Evolutionary conservation across 805 yeast species (phyloP).

Genomic region (Pichia nakasei): DNA sequence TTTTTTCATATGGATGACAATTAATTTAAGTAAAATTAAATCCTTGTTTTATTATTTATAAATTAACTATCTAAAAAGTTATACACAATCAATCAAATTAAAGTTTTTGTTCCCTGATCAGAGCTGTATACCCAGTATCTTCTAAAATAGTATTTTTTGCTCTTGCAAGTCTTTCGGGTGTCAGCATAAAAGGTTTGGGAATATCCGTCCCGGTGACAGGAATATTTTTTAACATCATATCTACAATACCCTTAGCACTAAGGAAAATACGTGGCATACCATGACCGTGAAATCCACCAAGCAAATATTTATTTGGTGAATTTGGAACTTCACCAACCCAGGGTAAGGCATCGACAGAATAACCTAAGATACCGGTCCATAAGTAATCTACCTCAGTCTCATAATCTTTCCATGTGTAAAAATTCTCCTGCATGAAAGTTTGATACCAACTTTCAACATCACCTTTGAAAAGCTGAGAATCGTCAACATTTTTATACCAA

Average conservation of each 20-base stretch:
- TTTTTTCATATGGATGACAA: too few relatives aligned
- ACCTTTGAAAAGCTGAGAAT: conserved; percentile 22
- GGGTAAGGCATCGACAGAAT: conserved; percentile 33
- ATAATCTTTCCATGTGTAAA: conserved; percentile 11
- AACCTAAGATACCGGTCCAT: conserved; percentile 44
- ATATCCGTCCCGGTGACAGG: background rate
- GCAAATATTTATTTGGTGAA: conserved; percentile 25
- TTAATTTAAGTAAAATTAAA: too few relatives aligned
- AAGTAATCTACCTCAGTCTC: conserved; percentile 24
- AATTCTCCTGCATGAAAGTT: conserved; percentile 25
- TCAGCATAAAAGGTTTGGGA: conserved; percentile 19
- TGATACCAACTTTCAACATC: conserved; percentile 19
- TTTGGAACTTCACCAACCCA: conserved; percentile 34
- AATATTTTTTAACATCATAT: conserved; percentile 6
- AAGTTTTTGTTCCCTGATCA: background rate
- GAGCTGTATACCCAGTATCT: background rate
- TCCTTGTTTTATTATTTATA: too few relatives aligned
- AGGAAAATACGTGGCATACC: conserved; percentile 42
- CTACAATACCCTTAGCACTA: conserved; percentile 31
- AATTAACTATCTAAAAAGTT: too few relatives aligned
- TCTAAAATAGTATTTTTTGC: conserved; percentile 11
- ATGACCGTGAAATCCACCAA: conserved; percentile 43
- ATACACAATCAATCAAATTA: too few relatives aligned
- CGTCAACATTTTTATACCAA: conserved; percentile 26
- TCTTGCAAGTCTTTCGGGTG: conserved; percentile 12